Base-by-base conservation (phyloP, 495 filamentous ascomycete genomes). In the Tuber borchii region DNA sequence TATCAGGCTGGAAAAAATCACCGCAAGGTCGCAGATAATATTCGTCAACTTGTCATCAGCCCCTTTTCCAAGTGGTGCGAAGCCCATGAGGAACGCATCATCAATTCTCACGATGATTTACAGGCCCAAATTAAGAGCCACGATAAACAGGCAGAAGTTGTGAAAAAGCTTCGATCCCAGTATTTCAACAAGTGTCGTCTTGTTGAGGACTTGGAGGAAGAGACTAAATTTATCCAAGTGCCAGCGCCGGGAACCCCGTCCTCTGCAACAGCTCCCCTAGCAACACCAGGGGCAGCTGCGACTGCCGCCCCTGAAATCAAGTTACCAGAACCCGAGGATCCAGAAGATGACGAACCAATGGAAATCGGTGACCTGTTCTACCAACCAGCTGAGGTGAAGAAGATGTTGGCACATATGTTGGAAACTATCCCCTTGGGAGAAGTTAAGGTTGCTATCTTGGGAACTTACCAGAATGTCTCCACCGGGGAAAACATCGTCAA, bases 151-250 rank as follows among this genome's bases (percentile, higher is more conserved):
- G 91, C 91, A 65, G 96, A 98, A 73, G 82, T 88, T 39, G 93
- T 96, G 45, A 92, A 93, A 86, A 97, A 98, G 85, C 87, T 97
- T 76, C 90, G 96, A 68, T 97, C 94, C 82, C 89, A 91, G 77
- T 99, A 99, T 85, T 99, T 97, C 88, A 98, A 97, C 86, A 98
- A 97, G 85, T 99, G 95, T 82, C 92, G 95, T 69, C 88, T 97
- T 68, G 90, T 97, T 10, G 95, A 99, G 84, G 95, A 99, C 82
- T 84, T 97, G 73, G 96, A 98, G 81, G 95, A 99, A 84, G 95
- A 99, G 87, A 97, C 97, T 83, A 97, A 98, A 85, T 89, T 99
- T 44, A 97, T 98, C 83, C 93, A 97, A 82, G 93, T 93, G 76
- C 93, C 94, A 2, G 85, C 87, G 75, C 76, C 83, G 6, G 79